These are phyloP conservation scores for Lactifluus subvellereus DNA, from an alignment of 768 basidiomycete genomes.

Conservation along the genomic window DNA sequence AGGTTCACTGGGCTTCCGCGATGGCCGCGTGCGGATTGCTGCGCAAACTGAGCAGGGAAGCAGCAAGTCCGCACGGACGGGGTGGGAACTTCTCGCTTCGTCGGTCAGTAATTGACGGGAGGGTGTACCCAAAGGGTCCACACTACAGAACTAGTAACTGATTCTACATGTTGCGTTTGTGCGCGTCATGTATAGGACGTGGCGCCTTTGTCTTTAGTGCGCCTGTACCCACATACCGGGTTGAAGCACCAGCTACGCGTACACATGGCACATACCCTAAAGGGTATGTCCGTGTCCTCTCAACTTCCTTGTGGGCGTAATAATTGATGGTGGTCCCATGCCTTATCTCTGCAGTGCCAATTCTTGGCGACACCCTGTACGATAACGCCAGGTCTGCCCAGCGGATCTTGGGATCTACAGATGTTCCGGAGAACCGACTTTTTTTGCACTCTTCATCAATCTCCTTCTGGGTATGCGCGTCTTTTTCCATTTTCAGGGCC, in stretches of 20 bases:
- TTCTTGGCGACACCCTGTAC: slow-evolving; percentile 22
- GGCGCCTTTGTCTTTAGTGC: slow-evolving; percentile 18
- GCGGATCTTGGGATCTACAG: neutral
- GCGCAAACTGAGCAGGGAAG: neutral
- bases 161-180: neutral
- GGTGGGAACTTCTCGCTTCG: slow-evolving; percentile 23
- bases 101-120: slow-evolving; percentile 15
- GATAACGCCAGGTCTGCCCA: neutral
- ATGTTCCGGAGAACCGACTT: slow-evolving; percentile 14
- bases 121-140: neutral
- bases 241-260: slow-evolving; percentile 25
- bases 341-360: slow-evolving; percentile 11
- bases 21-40: slow-evolving; percentile 17
- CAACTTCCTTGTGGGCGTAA: neutral
- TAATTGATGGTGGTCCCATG: neutral
- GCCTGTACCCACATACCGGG: slow-evolving; percentile 21
- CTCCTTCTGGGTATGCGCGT: slow-evolving; percentile 16
- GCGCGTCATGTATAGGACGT: neutral
- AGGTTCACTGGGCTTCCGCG: neutral
- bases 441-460: slow-evolving; percentile 24
- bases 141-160: neutral
- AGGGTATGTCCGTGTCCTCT: slow-evolving; percentile 9
- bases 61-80: slow-evolving; percentile 13
- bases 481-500: neutral
- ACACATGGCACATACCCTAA: slow-evolving; percentile 15